These are phyloP conservation scores for Lactifluus hygrophoroides DNA, from an alignment of 768 basidiomycete species.

Conservation along the genomic window DNA sequence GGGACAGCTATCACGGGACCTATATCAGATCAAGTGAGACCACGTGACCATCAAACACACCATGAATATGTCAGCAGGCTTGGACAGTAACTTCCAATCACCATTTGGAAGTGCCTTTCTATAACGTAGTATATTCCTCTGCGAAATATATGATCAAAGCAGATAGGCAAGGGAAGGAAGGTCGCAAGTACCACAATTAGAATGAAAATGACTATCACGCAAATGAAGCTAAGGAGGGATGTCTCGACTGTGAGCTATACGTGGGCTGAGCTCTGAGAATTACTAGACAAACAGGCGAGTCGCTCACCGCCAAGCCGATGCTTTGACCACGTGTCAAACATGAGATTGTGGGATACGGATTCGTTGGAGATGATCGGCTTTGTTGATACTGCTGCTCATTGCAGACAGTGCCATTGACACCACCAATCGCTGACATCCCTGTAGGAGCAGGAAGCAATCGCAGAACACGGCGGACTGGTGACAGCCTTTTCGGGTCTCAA, in stretches of 20 bases:
- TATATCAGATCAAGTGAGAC: not conserved
- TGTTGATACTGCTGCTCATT: not conserved
- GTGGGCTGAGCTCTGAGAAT: not conserved
- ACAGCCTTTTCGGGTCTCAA: no score
- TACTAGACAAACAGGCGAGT: not conserved
- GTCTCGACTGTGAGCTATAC: slow-evolving; percentile 30
- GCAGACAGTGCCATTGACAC: slow-evolving; percentile 8
- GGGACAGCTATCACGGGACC: slow-evolving; percentile 22
- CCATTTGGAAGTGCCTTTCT: not conserved
- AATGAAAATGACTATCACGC: not conserved
- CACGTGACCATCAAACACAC: slow-evolving; percentile 19
- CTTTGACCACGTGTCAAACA: slow-evolving; percentile 30
- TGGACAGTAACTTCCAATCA: slow-evolving; percentile 24
- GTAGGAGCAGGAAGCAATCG: not conserved
- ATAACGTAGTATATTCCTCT: slow-evolving; percentile 15
- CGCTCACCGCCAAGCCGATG: slow-evolving; percentile 31
- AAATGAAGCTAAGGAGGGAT: slow-evolving; percentile 16
- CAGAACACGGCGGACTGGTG: no score
- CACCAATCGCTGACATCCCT: not conserved
- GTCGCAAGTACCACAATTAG: slow-evolving; percentile 9
- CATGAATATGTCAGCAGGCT: slow-evolving; percentile 36
- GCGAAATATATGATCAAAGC: no score
- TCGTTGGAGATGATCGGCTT: not conserved
- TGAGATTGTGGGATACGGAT: not conserved
- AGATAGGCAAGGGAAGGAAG: not conserved